Evolutionary conservation across 352 stramenopile genomes (phyloP).

Genomic region (Thraustochytrium sp.): DNA sequence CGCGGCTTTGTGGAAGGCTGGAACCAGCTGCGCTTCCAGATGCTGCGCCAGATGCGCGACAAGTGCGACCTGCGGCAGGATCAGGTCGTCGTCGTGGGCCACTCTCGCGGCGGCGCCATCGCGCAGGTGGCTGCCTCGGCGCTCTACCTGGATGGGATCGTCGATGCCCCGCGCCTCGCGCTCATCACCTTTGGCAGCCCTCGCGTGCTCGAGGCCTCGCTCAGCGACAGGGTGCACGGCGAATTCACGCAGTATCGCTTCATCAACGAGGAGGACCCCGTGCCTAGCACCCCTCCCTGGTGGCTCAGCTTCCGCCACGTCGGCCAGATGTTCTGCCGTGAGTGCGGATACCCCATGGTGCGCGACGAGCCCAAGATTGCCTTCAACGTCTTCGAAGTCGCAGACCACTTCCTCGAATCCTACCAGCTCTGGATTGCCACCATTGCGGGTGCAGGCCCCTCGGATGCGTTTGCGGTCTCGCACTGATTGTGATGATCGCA

Average conservation of each 20-base stretch:
- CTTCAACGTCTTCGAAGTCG: not conserved
- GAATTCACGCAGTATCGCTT: conserved; percentile 23
- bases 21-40: not conserved
- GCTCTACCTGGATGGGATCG: not conserved
- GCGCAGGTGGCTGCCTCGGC: not conserved
- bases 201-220: not conserved
- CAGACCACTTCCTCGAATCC: not conserved
- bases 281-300: not conserved
- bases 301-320: conserved; percentile 20
- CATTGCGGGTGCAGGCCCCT: no score
- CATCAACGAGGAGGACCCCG: conserved; percentile 5
- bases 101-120: not conserved
- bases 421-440: not conserved
- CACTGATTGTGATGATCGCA: no score
- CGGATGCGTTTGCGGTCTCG: not conserved
- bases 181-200: conserved; percentile 27
- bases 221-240: not conserved
- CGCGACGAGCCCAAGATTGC: not conserved
- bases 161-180: not conserved
- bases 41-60: not conserved
- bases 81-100: not conserved
- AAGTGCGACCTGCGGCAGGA: not conserved
- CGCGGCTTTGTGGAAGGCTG: conserved; percentile 2
- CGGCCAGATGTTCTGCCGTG: not conserved
- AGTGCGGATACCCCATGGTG: conserved; percentile 8